Evolutionary conservation across 2,329 filamentous ascomycete species (phyloP).

Genomic region (Alternaria triticimaculans): DNA sequence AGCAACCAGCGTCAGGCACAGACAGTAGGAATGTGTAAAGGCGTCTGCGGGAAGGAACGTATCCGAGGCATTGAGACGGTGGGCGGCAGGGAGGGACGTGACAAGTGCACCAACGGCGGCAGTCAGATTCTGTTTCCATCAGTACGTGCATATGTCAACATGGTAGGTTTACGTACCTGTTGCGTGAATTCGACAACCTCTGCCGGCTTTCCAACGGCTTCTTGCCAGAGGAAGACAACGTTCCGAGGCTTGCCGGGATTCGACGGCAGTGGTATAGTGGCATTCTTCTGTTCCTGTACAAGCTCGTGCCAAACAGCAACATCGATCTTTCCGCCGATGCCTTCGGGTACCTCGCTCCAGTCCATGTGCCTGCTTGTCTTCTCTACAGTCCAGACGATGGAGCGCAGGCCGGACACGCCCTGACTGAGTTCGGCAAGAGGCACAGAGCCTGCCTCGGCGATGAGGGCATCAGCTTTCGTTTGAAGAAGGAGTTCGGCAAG

Average conservation of each 20-base stretch:
- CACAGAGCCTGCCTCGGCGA: constrained; percentile 86
- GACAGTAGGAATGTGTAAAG: constrained; percentile 78
- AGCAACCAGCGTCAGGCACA: constrained; percentile 80
- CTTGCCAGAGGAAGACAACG: constrained; percentile 71
- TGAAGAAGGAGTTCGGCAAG: constrained; percentile 75
- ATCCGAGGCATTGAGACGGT: constrained; percentile 77
- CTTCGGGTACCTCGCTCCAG: constrained; percentile 87
- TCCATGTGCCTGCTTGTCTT: constrained; percentile 90
- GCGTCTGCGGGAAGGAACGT: constrained; percentile 85
- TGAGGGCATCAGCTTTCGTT: constrained; percentile 78
- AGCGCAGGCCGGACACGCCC: constrained; percentile 71
- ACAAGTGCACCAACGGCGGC: constrained; percentile 82
- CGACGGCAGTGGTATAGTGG: constrained; percentile 69
- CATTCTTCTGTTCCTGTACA: constrained; percentile 66
- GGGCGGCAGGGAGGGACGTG: constrained; percentile 73
- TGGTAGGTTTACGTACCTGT: constrained; percentile 50
- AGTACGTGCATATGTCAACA: background rate
- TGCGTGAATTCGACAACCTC: constrained; percentile 85
- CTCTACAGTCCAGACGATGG: constrained; percentile 92
- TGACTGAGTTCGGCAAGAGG: constrained; percentile 77
- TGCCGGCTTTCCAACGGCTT: constrained; percentile 54
- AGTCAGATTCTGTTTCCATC: constrained; percentile 72
- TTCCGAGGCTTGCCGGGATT: constrained; percentile 60
- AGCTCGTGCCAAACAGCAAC: constrained; percentile 95
- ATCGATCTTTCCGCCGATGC: constrained; percentile 74